Percentiles rank a stretch among this genome's conserved stretches.
Conservation (phyloP, 345 rosid species). For the Noccaea bulbosa region DNA sequence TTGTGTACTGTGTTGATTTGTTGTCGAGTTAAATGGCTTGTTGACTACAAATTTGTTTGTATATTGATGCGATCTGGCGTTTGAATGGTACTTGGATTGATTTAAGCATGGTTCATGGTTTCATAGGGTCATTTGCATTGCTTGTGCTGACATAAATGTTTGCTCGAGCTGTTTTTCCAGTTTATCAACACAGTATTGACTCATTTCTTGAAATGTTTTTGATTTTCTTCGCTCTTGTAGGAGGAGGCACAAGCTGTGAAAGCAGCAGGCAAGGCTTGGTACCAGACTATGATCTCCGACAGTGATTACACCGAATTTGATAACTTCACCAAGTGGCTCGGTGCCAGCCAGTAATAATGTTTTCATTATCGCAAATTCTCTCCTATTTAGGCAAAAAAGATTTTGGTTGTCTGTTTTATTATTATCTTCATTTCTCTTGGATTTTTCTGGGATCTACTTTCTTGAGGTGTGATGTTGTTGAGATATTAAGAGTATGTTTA, state of each 20-base stretch:
- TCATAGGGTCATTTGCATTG: background rate
- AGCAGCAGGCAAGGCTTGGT: slow-evolving; percentile 96
- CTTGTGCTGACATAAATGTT: too few species aligned
- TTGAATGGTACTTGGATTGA: background rate
- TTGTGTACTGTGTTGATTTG: background rate
- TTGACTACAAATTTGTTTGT: background rate
- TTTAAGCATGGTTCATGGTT: too few species aligned
- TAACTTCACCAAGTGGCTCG: slow-evolving; percentile 86
- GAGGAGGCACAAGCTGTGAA: slow-evolving; percentile 77
- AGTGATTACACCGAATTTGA: slow-evolving; percentile 89
- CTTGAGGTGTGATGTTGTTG: slow-evolving; percentile 12
- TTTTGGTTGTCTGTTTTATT: slow-evolving; percentile 27
- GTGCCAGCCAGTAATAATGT: slow-evolving; percentile 61
- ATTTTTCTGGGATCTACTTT: background rate
- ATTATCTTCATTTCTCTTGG: slow-evolving; percentile 21
- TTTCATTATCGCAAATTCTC: slow-evolving; percentile 2
- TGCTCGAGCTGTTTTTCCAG: too few species aligned
- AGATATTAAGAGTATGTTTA: slow-evolving; percentile 9
- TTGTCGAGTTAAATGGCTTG: too few species aligned
- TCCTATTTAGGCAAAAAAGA: slow-evolving; percentile 35
- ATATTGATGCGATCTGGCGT: background rate
- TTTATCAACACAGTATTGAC: too few species aligned
- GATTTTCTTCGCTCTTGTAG: slow-evolving; percentile 41
- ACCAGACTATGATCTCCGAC: slow-evolving; percentile 89
- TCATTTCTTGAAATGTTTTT: background rate